Base-by-base conservation (phyloP, 2,329 filamentous ascomycete species). In the Bisporella sp. region DNA sequence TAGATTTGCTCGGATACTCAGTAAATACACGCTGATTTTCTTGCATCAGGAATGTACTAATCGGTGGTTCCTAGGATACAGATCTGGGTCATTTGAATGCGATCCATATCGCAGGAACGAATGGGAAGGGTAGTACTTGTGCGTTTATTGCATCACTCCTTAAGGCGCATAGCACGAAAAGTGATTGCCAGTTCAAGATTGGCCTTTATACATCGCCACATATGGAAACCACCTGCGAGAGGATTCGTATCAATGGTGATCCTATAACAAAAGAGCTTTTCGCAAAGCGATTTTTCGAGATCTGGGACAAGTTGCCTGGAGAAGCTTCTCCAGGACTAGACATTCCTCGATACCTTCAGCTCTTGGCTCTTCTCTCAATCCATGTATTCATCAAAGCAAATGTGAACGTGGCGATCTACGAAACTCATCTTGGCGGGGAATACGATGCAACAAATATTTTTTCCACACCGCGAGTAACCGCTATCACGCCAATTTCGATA, bases 1-100 rank as follows among this genome's bases (percentile, higher is more conserved):
- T 89, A 62, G 72, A 74, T 49, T 85, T 84, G 57, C 82, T 93
- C 62, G 89, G 90, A 57, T 91, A 96, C 67, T 74, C 86, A 69
- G 71, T 74, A n/a, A n/a, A 61, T 54, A 64, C 51, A 21, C n/a
- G n/a, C n/a, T n/a, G n/a, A n/a, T n/a, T n/a, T n/a, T n/a, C n/a
- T n/a, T n/a, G n/a, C n/a, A n/a, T n/a, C 47, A 21, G 4, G 32
- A 32, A 6, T 9, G 28, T 44, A 48, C 31, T 47, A 21, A 5
- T n/a, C n/a, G n/a, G n/a, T n/a, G n/a, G 13, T 12, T 21, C 35
- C 6, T 13, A 63, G 59, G 56, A 60, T 59, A 33, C 49, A 31
- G 62, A 65, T 47, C 53, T 87, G 37, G 68, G 79, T 57, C 69
- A 71, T n/a, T 68, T 88, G 31, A 85, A 85, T 57, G 73, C 87